A percentile compares a stretch with the other conserved stretches of the same genome.
Conservation (phyloP, 805 yeast genomes). For the Metschnikowia proteae region DNA sequence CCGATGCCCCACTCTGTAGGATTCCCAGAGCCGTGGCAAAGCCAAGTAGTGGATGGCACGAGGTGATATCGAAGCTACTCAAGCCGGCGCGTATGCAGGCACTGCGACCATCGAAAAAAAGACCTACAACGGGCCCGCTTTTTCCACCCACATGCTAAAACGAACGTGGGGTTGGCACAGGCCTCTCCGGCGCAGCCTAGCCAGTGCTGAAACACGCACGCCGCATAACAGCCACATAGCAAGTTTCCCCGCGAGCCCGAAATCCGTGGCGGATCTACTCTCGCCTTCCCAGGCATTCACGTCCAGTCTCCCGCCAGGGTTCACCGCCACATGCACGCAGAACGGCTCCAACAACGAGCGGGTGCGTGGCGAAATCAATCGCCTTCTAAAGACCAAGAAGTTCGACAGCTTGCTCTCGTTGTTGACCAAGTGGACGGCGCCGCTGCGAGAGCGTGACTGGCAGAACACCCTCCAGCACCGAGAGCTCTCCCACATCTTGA, state of each 20-base stretch:
- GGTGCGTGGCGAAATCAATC: constrained; percentile 8
- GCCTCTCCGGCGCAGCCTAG: constrained; percentile 2
- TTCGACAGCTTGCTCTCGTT: constrained; percentile 9
- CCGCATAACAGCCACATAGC: neutral
- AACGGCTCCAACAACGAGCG: neutral
- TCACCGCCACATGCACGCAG: neutral
- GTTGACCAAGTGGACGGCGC: constrained; percentile 12
- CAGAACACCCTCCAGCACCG: constrained; percentile 8
- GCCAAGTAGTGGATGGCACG: no score
- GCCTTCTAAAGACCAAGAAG: constrained; percentile 8
- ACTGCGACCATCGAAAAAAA: neutral
- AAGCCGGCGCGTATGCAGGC: neutral
- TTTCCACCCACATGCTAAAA: constrained; percentile 1
- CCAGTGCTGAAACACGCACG: neutral
- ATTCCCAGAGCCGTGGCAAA: no score
- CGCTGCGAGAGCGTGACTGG: constrained; percentile 9
- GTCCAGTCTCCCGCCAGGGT: neutral
- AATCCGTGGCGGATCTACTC: constrained; percentile 1
- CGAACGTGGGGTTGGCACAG: constrained; percentile 5
- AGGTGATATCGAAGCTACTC: neutral
- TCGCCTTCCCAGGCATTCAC: neutral
- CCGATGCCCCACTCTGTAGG: no score
- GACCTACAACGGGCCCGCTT: neutral
- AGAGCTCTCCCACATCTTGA: constrained; percentile 14
- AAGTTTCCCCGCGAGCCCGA: no score